Conservation (phyloP, 495 filamentous ascomycete genomes). For the Lasiosphaeriaceae sp. region DNA sequence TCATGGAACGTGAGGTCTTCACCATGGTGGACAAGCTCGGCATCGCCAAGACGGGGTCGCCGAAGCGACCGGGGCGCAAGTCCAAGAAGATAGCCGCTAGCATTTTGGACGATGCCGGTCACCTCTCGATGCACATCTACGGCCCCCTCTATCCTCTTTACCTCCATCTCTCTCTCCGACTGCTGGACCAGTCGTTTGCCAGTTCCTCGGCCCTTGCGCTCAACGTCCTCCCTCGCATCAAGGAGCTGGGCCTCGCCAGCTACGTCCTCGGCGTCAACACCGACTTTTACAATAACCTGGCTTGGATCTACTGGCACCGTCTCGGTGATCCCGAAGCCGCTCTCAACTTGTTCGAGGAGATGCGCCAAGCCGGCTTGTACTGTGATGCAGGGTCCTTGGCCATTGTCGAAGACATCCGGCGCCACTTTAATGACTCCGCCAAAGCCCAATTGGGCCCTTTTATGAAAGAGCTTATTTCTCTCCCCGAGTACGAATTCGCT, state of each 20-base stretch:
- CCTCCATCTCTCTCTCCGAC: conserved; percentile 58
- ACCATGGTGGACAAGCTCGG: conserved; percentile 48
- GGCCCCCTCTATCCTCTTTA: conserved; percentile 63
- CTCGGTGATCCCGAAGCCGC: conserved; percentile 60
- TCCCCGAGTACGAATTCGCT: conserved; percentile 37
- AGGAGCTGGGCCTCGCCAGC: conserved; percentile 63
- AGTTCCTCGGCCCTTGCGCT: conserved; percentile 55
- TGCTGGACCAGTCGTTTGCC: conserved; percentile 59
- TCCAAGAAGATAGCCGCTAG: conserved; percentile 8
- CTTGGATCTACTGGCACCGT: conserved; percentile 59
- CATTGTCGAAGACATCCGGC: conserved; percentile 40
- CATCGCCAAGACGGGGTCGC: conserved; percentile 14
- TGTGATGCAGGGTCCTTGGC: conserved; percentile 53
- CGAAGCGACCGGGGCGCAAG: neutral
- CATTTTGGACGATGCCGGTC: conserved; percentile 9
- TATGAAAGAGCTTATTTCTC: conserved; percentile 26
- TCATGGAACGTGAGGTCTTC: conserved; percentile 68
- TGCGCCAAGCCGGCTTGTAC: conserved; percentile 67
- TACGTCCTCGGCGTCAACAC: conserved; percentile 71
- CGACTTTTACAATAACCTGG: conserved; percentile 69
- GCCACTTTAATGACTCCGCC: conserved; percentile 4
- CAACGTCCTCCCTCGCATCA: conserved; percentile 64
- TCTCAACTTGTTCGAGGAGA: conserved; percentile 64
- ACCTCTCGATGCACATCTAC: conserved; percentile 50
- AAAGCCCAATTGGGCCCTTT: conserved; percentile 27